phyloP scores from a whole-genome alignment of 2,329 filamentous ascomycete species.

The Fusarium sp. region DNA sequence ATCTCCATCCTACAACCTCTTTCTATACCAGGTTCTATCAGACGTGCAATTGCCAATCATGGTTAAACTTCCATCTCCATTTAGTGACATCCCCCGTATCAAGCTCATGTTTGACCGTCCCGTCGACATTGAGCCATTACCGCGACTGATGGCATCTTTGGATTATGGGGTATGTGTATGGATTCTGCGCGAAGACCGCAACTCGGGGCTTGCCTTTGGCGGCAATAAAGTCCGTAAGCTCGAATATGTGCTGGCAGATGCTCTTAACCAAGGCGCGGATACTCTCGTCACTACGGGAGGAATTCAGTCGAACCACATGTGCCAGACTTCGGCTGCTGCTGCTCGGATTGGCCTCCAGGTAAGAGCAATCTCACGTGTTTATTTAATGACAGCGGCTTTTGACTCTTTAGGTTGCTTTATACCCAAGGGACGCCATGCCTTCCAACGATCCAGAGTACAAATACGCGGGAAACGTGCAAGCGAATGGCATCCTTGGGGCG shows the following conservation, averaged over 20 bases:
- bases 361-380: fast-evolving
- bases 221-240: slow-evolving; percentile 32
- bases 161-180: background rate
- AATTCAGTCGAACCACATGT: slow-evolving; percentile 32
- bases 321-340: slow-evolving; percentile 29
- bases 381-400: fast-evolving
- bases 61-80: slow-evolving; percentile 11
- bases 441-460: slow-evolving; percentile 17
- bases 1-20: background rate
- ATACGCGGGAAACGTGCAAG: slow-evolving; percentile 25
- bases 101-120: slow-evolving; percentile 25
- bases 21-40: background rate
- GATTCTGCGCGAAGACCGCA: slow-evolving; percentile 28
- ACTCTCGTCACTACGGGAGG: slow-evolving; percentile 28
- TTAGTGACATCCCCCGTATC: slow-evolving; percentile 19
- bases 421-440: slow-evolving; percentile 10
- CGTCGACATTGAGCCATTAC: slow-evolving; percentile 23
- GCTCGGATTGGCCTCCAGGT: slow-evolving; percentile 25
- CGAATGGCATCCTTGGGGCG: slow-evolving; percentile 19
- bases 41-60: background rate
- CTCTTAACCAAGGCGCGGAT: slow-evolving; percentile 19
- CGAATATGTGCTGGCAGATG: slow-evolving; percentile 28
- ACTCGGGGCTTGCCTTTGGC: slow-evolving; percentile 32
- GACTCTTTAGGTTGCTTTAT: slow-evolving; percentile 17
- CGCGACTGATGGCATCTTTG: slow-evolving; percentile 8